A percentile compares a stretch with the other conserved stretches of the same genome.
These are phyloP conservation scores for Ceratorhiza oryzae-sativae DNA, from an alignment of 1,284 basidiomycete genomes.

Conservation along the genomic window DNA sequence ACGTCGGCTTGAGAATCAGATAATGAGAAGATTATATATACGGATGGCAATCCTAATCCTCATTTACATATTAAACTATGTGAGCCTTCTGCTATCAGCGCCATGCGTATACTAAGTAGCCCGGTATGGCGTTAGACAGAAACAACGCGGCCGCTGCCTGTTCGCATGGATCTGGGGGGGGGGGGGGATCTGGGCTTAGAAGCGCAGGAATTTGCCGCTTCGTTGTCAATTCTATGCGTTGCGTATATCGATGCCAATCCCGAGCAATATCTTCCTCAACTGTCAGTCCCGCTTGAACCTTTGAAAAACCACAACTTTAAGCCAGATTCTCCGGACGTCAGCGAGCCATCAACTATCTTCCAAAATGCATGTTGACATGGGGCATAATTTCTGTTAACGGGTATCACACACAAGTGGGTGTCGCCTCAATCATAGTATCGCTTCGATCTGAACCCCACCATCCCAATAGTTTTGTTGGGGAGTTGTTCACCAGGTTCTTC, in stretches of 20 bases:
- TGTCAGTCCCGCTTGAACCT: slow-evolving; percentile 43
- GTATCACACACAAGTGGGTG: slow-evolving; percentile 63
- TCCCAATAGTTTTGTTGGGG: slow-evolving; percentile 66
- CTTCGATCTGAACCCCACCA: slow-evolving; percentile 45
- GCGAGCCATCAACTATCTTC: slow-evolving; percentile 77
- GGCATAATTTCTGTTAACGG: slow-evolving; percentile 72
- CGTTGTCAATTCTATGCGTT: slow-evolving; percentile 70
- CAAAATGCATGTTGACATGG: slow-evolving; percentile 74
- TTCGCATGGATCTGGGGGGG: slow-evolving; percentile 71
- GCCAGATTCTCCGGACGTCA: slow-evolving; percentile 58
- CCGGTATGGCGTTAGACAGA: slow-evolving; percentile 7
- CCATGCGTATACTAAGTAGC: slow-evolving; percentile 34
- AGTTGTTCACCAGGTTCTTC: slow-evolving; percentile 73
- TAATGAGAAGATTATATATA: slow-evolving; percentile 68
- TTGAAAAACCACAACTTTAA: not conserved
- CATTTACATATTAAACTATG: slow-evolving; percentile 74
- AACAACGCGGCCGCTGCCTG: slow-evolving; percentile 59
- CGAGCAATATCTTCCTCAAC: slow-evolving; percentile 77
- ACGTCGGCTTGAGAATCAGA: slow-evolving; percentile 55
- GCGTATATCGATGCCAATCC: slow-evolving; percentile 78
- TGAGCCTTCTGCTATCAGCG: slow-evolving; percentile 47
- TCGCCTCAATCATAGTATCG: not conserved
- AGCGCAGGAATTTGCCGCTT: slow-evolving; percentile 72
- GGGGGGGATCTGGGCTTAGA: slow-evolving; percentile 70
- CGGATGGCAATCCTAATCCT: slow-evolving; percentile 70